Evolutionary conservation across 2,329 filamentous ascomycete genomes (phyloP), one percentile per base, ranked within the genome.

Genomic region (Pseudogymnoascus sp.): DNA sequence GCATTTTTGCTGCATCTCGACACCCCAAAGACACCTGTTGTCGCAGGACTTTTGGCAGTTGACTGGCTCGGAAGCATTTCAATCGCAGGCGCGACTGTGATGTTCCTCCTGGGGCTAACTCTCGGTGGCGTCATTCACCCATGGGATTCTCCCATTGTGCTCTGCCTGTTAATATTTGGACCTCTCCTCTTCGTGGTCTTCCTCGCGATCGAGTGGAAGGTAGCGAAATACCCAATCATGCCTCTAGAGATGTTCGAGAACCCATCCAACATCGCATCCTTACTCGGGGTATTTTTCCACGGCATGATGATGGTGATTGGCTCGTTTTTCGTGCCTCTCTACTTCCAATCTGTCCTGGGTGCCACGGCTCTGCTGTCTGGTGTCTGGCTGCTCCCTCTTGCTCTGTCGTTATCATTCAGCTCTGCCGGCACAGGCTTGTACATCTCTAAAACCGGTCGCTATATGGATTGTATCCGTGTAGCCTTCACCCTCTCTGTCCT

Each of bases 101-200:
- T 96, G 90, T 80, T 96, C 67, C 83, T 96, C 3, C 85, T 96
- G 43, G 93, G 91, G 0, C 83, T 96, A 9, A 88, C 96, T 71
- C 91, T 93, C 65, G 93, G 92, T 62, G 92, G 91, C 59, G 83
- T 91, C 60, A 80, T 81, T 21, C 85, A 84, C 66, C 88, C 92
- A 1, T 91, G 72, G 72, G 40, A 58, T 21, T 73, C 71, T 9
- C 65, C 67, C 4, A 70, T 62, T 5, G 72, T 73, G 2, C 67
- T 73, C 43, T 72, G 71, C 63, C 60, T 73, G 83, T 87, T 60
- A 86, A 90, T 60, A 80, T 90, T 45, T 82, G 88, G 59, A 85
- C 71, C 84, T 23, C 63, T 89, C 28, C 77, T 82, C 4, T 81
- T 90, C 2, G 62, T 65, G 1, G 63, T 72, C 4, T 96, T 96